A percentile compares a stretch with the other conserved stretches of the same genome.
Conservation (phyloP, 2,329 filamentous ascomycete species). For the Pseudocercospora musae region DNA sequence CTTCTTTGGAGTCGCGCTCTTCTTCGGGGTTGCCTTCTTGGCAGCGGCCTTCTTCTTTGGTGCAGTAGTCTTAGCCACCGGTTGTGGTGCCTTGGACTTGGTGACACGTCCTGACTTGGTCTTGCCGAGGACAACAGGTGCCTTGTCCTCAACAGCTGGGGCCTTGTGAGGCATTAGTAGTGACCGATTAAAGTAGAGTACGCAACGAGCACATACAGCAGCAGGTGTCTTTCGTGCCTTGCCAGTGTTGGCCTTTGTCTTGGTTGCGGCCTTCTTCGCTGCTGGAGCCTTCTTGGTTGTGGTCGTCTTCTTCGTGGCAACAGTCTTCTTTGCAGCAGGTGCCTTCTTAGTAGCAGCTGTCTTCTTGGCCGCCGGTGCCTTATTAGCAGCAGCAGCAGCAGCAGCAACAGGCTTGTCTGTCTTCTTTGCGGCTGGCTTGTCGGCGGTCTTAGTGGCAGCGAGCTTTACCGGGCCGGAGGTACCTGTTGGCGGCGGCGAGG, state of each 20-base stretch:
- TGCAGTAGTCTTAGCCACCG: constrained; percentile 43
- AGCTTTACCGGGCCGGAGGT: constrained; percentile 90
- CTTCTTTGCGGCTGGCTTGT: constrained; percentile 45
- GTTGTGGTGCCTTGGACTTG: constrained; percentile 59
- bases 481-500: constrained; percentile 47
- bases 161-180: constrained; percentile 44
- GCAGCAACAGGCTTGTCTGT: constrained; percentile 34
- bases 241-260: constrained; percentile 45
- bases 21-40: constrained; percentile 44
- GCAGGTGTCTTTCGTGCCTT: constrained; percentile 44
- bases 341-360: constrained; percentile 45
- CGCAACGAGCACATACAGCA: constrained; percentile 25
- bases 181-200: not conserved
- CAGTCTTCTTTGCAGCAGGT: constrained; percentile 48
- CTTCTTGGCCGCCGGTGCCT: constrained; percentile 48
- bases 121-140: constrained; percentile 66
- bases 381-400: constrained; percentile 32
- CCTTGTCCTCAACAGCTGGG: constrained; percentile 65
- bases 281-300: constrained; percentile 46
- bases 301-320: constrained; percentile 52
- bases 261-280: constrained; percentile 36
- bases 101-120: constrained; percentile 83
- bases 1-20: constrained; percentile 42
- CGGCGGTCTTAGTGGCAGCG: constrained; percentile 36
- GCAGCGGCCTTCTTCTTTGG: constrained; percentile 38